phyloP scores from a whole-genome alignment of 352 stramenopile species.

The Globisporangium apiculatum region DNA sequence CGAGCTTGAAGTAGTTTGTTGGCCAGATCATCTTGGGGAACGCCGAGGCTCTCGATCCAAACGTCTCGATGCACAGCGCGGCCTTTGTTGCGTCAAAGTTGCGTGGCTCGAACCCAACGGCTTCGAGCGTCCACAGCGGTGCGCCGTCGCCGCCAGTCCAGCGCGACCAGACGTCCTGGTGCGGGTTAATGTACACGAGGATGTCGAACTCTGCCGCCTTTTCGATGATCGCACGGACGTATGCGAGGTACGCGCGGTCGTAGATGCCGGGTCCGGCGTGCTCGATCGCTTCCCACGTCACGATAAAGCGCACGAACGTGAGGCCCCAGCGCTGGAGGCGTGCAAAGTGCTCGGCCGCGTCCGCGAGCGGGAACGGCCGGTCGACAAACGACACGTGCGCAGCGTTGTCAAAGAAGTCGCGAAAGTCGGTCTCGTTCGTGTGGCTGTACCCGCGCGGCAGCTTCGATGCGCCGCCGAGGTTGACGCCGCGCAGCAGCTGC shows the following conservation, averaged over 20 bases:
- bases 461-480: slow-evolving; percentile 86
- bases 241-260: slow-evolving; percentile 80
- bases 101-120: slow-evolving; percentile 64
- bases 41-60: slow-evolving; percentile 17
- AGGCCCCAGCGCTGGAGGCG: slow-evolving; percentile 79
- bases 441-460: slow-evolving; percentile 57
- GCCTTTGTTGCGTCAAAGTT: slow-evolving; percentile 71
- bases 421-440: slow-evolving; percentile 17
- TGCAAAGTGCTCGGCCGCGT: slow-evolving; percentile 74
- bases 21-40: slow-evolving; percentile 91
- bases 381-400: slow-evolving; percentile 64
- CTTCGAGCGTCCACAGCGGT: slow-evolving; percentile 85
- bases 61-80: slow-evolving; percentile 68
- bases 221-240: slow-evolving; percentile 56
- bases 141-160: slow-evolving; percentile 88
- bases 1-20: slow-evolving; percentile 90
- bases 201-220: slow-evolving; percentile 62
- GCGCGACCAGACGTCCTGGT: slow-evolving; percentile 90
- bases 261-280: slow-evolving; percentile 77
- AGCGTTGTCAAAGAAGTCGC: slow-evolving; percentile 47
- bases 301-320: slow-evolving; percentile 75
- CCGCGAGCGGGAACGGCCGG: slow-evolving; percentile 76
- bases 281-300: slow-evolving; percentile 90
- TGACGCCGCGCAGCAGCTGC: slow-evolving; percentile 77
- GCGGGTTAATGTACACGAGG: slow-evolving; percentile 85